Evolutionary conservation across 148 eudicot genomes (phyloP), one percentile per base, ranked within the genome.

Genomic region (Rhododendron molle): DNA sequence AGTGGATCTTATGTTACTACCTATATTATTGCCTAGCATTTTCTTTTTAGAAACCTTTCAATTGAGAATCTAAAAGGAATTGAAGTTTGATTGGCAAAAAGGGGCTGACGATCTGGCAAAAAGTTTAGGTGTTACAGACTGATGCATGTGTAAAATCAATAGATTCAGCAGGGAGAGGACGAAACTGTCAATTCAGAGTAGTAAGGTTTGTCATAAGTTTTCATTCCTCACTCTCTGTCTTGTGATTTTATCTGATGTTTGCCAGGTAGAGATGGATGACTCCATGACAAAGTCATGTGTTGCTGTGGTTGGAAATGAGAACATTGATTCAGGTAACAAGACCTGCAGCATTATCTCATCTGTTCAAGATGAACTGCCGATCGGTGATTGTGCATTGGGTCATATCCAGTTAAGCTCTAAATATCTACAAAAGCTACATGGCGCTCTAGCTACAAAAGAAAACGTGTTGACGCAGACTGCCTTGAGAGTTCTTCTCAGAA

Each of bases 381-480:
- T 40, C 1, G 86, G 85, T 60, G 88, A 76, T 80, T 52, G 12
- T 78, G 86, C 92, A 44, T 40, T 89, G 56, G 85, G 88, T 83
- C 85, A 85, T 84, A 77, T 18, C 60, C 83, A 83, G 49, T 78
- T 87, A 65, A 83, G 85, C 86, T 36, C 84, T 43, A 86, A 81
- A 49, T 74, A 78, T 74, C 86, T 85, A 71, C 89, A 72, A 26
- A 90, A 89, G 80, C 21, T 88, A 20, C 88, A 83, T 56, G 86
- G 46, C 14, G 79, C 85, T 65, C 85, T 88, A 78, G 88, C 88
- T 50, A 78, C 88, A 56, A 89, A 87, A 79, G 88, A 89, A 21
- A 79, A 87, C 65, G 81, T 84, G 49, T 54, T 94, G 73, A 87
- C 92, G 49, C 86, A 90, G 87, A 83, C 94, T 84, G 93, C 92